These are phyloP conservation scores for Linum tenue DNA, from an alignment of 345 rosid genomes.

Conservation along the genomic window DNA sequence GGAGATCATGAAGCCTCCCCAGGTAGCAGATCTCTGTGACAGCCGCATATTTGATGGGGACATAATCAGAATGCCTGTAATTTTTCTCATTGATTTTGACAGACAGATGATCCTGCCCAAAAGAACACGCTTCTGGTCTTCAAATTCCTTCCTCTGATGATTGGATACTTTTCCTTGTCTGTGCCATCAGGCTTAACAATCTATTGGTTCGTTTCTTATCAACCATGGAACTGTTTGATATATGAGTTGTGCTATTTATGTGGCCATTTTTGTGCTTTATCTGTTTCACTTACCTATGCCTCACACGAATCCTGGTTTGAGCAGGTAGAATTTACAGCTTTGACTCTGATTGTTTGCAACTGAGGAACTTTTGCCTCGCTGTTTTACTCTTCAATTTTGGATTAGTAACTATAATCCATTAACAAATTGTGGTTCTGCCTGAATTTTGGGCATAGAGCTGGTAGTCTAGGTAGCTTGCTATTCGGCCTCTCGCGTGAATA, in stretches of 20 bases:
- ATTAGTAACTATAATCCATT: too few relatives aligned
- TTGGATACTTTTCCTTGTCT: constrained; percentile 92
- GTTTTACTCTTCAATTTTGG: too few relatives aligned
- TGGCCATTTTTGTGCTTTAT: not conserved
- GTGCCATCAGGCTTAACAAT: constrained; percentile 97
- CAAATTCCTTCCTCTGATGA: constrained; percentile 98
- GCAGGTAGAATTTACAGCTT: too few relatives aligned
- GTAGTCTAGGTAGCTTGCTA: too few relatives aligned
- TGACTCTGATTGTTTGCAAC: too few relatives aligned
- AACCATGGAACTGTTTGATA: constrained; percentile 2
- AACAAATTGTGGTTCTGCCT: too few relatives aligned
- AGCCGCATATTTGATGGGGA: constrained; percentile 5
- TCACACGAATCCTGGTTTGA: not conserved
- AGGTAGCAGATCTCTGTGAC: constrained; percentile 39
- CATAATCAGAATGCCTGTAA: constrained; percentile 8
- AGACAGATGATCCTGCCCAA: constrained; percentile 96
- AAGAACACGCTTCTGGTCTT: constrained; percentile 87
- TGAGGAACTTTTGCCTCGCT: too few relatives aligned
- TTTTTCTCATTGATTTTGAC: constrained; percentile 19
- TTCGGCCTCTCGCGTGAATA: too few relatives aligned
- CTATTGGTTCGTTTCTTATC: constrained; percentile 71
- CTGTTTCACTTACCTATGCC: not conserved
- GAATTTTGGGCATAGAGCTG: too few relatives aligned
- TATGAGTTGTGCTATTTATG: too few relatives aligned
- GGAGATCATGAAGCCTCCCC: constrained; percentile 99